Conservation (phyloP, 495 filamentous ascomycete species). For the Neurospora sp. region DNA sequence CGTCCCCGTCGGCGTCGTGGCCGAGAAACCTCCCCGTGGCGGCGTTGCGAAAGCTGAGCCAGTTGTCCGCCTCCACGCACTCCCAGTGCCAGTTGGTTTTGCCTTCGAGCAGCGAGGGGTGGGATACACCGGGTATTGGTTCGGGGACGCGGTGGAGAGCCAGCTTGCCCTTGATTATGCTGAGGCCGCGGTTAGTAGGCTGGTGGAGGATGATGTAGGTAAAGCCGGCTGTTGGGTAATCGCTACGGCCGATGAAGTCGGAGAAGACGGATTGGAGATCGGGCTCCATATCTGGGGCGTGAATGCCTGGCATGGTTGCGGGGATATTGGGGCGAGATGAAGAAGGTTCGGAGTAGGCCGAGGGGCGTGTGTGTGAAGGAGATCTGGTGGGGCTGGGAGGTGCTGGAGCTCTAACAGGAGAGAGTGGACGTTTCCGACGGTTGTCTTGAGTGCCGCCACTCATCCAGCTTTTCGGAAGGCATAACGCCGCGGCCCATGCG, state of each 20-base stretch:
- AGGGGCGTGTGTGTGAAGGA: background rate
- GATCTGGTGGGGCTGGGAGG: background rate
- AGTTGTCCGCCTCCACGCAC: background rate
- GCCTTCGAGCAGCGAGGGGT: background rate
- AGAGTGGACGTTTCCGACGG: background rate
- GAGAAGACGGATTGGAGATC: background rate
- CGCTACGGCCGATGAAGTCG: background rate
- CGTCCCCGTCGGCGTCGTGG: background rate
- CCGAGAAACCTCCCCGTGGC: background rate
- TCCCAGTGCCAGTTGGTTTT: background rate
- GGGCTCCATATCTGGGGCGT: background rate
- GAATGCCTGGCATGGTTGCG: background rate
- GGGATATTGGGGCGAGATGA: background rate
- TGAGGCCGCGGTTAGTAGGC: background rate
- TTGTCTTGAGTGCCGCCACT: background rate
- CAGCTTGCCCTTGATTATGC: background rate
- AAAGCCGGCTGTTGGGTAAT: background rate
- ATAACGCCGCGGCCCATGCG: background rate
- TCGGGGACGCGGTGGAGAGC: background rate
- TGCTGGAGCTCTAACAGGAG: background rate
- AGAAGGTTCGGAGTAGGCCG: background rate
- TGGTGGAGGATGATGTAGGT: background rate
- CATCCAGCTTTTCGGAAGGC: background rate
- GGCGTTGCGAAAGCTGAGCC: background rate
- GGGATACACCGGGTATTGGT: background rate